Evolutionary conservation across 495 filamentous ascomycete species (phyloP), one percentile per base, ranked within the genome.

Genomic region (Penicillium maclennaniae): DNA sequence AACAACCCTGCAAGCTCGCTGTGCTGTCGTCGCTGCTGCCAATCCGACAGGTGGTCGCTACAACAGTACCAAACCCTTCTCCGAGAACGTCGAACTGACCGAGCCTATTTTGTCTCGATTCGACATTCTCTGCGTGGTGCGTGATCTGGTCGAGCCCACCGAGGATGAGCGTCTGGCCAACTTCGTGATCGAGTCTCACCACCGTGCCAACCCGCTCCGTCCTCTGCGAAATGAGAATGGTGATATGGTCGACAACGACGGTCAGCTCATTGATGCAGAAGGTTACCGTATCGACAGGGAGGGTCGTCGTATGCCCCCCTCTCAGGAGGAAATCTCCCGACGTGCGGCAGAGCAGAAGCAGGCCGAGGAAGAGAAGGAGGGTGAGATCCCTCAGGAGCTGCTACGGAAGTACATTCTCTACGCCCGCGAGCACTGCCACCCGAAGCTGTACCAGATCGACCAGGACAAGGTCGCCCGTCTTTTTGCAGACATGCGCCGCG

Each of bases 31-130:
- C 54, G 95, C 95, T 5, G 95, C 95, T 15, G 95, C 95, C 54
- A 99, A 99, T 72, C 95, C 95, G 7, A 88, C 92, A 56, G 93
- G 93, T 36, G 93, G 93, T 27, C 87, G 93, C 31, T 97, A 99
- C 78, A 99, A 99, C 72, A 89, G 88, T 55, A 95, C 91, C 28
- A 88, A 95, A 52, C 91, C 93, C 7, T 96, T 97, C 73, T 87
- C 87, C 3, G 82, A 95, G 61, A 99, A 99, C 59, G 95, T 99
- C 43, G 90, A 97, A 61, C 80, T 99, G 39, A 99, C 93, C 0
- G 93, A 99, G 65, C 93, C 95, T 48, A 97, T 99, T 63, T 70
- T 99, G 56, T 97, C 92, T 10, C 95, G 95, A 81, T 99, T 99
- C 72, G 95, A 99, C 62, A 95, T 99, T 59, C 85, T 99, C 44